phyloP scores from a whole-genome alignment of 805 yeast species.

The Cyberlindnera xishuangbannaensis region DNA sequence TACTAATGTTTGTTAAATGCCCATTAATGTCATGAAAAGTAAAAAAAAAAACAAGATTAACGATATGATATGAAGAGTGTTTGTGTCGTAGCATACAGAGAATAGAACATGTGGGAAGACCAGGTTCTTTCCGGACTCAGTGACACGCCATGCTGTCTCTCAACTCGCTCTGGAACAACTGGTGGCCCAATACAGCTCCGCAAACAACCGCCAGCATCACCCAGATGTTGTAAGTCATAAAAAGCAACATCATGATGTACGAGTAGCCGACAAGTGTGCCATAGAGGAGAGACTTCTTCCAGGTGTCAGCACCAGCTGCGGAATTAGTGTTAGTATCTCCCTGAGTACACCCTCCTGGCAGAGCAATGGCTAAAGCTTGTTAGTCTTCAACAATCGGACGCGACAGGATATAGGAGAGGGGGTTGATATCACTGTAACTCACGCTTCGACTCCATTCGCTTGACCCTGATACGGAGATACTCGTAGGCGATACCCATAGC shows the following conservation, averaged over 20 bases:
- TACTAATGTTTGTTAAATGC: no score
- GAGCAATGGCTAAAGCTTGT: slow-evolving; percentile 4
- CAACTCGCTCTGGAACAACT: slow-evolving; percentile 43
- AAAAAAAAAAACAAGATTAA: no score
- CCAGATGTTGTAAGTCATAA: slow-evolving; percentile 88
- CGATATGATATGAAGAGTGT: slow-evolving; percentile 14
- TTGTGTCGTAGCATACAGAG: no score
- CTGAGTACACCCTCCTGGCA: slow-evolving; percentile 1
- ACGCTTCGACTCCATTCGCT: slow-evolving; percentile 17
- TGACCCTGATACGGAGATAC: slow-evolving; percentile 33
- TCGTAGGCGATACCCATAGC: slow-evolving; percentile 56
- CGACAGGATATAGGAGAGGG: background rate
- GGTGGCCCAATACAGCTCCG: slow-evolving; percentile 71
- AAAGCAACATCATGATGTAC: slow-evolving; percentile 69
- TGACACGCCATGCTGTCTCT: slow-evolving; percentile 25
- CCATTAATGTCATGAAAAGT: no score
- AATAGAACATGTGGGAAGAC: background rate
- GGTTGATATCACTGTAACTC: slow-evolving; percentile 6
- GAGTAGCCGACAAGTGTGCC: slow-evolving; percentile 67
- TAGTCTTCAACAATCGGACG: background rate
- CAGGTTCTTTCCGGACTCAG: no score
- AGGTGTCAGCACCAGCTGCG: slow-evolving; percentile 11
- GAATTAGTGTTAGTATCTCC: slow-evolving; percentile 5
- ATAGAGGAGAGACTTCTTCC: slow-evolving; percentile 41
- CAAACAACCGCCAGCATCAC: slow-evolving; percentile 64